Conservation (phyloP, 208 protist species). For the Acanthamoeba castellanii region DNA sequence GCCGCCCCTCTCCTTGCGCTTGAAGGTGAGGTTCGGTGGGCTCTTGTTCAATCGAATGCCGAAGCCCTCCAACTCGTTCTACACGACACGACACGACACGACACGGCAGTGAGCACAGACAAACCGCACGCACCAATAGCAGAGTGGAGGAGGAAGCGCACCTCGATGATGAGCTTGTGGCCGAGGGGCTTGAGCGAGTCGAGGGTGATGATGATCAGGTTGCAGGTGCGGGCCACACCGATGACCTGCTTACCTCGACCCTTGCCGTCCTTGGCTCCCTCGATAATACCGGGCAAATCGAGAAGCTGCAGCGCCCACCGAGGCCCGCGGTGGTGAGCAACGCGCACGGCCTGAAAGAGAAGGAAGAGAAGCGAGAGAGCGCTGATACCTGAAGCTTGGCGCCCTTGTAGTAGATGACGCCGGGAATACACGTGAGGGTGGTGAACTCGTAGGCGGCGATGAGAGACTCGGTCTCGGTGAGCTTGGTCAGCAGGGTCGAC, state of each 20-base stretch:
- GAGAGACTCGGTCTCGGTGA: slow-evolving; percentile 97
- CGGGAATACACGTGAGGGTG: slow-evolving; percentile 99
- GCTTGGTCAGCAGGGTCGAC: slow-evolving; percentile 97
- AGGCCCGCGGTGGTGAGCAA: slow-evolving; percentile 84
- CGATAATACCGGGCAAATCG: slow-evolving; percentile 99
- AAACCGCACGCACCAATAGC: slow-evolving; percentile 76
- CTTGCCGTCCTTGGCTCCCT: slow-evolving; percentile 96
- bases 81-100: slow-evolving; percentile 84
- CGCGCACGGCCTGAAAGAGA: too few relatives aligned
- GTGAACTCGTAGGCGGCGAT: slow-evolving; percentile 99
- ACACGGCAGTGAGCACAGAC: neutral
- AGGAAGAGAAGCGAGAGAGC: too few relatives aligned
- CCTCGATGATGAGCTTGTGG: slow-evolving; percentile 93
- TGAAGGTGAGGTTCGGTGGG: slow-evolving; percentile 95
- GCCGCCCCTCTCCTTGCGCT: slow-evolving; percentile 89
- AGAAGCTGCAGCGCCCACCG: slow-evolving; percentile 95
- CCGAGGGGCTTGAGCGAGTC: slow-evolving; percentile 97
- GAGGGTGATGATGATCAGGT: slow-evolving; percentile 98
- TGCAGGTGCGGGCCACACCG: slow-evolving; percentile 96
- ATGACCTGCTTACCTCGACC: slow-evolving; percentile 98
- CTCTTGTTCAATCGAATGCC: slow-evolving; percentile 96
- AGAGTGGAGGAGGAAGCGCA: too few relatives aligned
- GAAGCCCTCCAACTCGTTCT: slow-evolving; percentile 95
- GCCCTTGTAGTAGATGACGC: slow-evolving; percentile 96
- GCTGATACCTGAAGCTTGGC: slow-evolving; percentile 96